A percentile compares a stretch with the other conserved stretches of the same genome.
phyloP scores from a whole-genome alignment of 2,329 filamentous ascomycete genomes.

The Hypoxylon sp. region DNA sequence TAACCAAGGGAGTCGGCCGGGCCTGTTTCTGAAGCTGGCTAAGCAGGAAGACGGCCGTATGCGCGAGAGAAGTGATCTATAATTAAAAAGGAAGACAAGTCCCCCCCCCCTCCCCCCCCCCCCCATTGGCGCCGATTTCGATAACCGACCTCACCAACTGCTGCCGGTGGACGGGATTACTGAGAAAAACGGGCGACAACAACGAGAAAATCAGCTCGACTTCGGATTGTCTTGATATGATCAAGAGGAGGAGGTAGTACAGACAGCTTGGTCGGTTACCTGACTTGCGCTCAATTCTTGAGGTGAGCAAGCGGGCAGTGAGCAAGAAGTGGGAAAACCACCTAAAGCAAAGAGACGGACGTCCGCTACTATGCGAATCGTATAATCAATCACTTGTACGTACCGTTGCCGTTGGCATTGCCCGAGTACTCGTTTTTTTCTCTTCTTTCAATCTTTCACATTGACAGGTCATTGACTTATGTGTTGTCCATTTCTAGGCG shows the following conservation, averaged over 20 bases:
- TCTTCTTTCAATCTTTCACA: too few species aligned
- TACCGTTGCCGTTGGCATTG: too few species aligned
- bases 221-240: background rate
- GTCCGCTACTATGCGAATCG: background rate
- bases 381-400: conserved; percentile 11
- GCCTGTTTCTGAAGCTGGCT: conserved; percentile 18
- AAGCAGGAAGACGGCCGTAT: conserved; percentile 8
- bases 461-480: too few species aligned
- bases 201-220: background rate
- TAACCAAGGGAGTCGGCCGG: conserved; percentile 21
- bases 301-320: conserved; percentile 4
- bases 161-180: background rate
- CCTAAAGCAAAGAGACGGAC: background rate
- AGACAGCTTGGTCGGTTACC: conserved; percentile 2
- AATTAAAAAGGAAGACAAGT: conserved; percentile 33
- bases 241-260: background rate
- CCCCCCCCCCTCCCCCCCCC: too few species aligned
- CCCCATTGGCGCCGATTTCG: conserved; percentile 32
- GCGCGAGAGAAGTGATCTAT: too few species aligned
- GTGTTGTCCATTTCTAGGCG: too few species aligned
- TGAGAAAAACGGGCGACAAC: background rate
- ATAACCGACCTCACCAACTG: conserved; percentile 17
- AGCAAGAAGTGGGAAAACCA: conserved; percentile 9
- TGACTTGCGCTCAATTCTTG: conserved; percentile 13
- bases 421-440: background rate